Evolutionary conservation across 495 filamentous ascomycete genomes (phyloP).

Genomic region (Letharia lupina): DNA sequence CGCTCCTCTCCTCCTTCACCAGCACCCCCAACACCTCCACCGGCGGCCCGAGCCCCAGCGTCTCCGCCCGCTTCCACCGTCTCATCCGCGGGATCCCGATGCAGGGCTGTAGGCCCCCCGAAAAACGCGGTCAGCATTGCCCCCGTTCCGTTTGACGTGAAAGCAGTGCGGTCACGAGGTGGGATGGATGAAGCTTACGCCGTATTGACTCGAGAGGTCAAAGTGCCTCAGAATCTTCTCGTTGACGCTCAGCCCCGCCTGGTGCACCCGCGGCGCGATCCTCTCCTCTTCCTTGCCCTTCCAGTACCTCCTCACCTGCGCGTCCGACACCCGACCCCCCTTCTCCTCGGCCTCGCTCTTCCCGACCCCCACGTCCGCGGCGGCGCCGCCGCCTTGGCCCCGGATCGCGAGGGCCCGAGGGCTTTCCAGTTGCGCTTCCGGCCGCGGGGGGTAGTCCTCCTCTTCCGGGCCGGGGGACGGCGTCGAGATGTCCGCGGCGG

Average conservation of each 20-base stretch:
- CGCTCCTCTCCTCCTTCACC: constrained; percentile 56
- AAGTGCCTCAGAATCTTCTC: constrained; percentile 90
- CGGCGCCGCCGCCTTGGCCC: constrained; percentile 32
- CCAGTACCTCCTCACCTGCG: constrained; percentile 69
- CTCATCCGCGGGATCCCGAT: constrained; percentile 74
- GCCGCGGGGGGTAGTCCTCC: constrained; percentile 32
- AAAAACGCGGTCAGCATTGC: constrained; percentile 5
- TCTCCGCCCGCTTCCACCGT: constrained; percentile 81
- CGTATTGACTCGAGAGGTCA: constrained; percentile 81
- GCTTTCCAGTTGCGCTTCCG: constrained; percentile 53
- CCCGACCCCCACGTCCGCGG: constrained; percentile 48
- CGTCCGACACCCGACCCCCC: constrained; percentile 52
- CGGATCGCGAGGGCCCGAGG: constrained; percentile 71
- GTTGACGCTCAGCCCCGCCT: constrained; percentile 55
- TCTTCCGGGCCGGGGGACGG: constrained; percentile 21
- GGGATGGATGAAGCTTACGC: constrained; percentile 50
- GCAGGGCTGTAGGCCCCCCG: constrained; percentile 54
- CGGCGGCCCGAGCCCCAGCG: constrained; percentile 72
- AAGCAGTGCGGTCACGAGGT: neutral
- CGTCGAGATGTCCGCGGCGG: constrained; percentile 43
- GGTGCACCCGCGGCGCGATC: constrained; percentile 58
- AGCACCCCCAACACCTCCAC: constrained; percentile 86
- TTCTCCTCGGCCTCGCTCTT: neutral
- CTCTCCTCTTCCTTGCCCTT: constrained; percentile 51
- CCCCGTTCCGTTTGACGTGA: constrained; percentile 1